phyloP scores from a whole-genome alignment of 208 protist species.

The Acanthamoeba pearcei region DNA sequence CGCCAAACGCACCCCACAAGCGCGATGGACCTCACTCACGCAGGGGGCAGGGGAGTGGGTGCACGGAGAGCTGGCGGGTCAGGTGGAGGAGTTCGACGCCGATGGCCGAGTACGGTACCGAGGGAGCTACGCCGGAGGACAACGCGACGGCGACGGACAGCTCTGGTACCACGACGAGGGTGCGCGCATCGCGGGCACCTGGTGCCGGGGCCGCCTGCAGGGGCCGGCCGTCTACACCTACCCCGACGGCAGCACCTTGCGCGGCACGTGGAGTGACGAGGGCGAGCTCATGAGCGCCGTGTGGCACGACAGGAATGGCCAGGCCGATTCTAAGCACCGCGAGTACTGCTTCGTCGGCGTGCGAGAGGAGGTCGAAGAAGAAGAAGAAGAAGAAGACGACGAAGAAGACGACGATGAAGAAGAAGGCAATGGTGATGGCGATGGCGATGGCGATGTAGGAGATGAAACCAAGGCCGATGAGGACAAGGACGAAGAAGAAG shows the following conservation, averaged over 20 bases:
- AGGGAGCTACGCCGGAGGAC: background rate
- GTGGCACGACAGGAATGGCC: background rate
- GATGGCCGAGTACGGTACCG: background rate
- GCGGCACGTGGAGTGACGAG: background rate
- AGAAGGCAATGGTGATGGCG: background rate
- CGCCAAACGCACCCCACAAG: background rate
- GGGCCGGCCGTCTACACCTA: background rate
- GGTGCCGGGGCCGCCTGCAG: background rate
- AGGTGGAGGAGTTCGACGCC: slow-evolving; percentile 22
- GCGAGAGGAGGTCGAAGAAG: background rate
- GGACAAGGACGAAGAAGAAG: background rate
- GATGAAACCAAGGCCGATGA: background rate
- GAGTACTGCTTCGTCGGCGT: background rate
- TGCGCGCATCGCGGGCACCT: background rate
- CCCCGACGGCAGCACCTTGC: background rate
- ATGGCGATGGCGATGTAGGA: background rate
- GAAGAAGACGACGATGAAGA: background rate
- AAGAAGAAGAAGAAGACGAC: background rate
- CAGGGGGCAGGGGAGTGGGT: background rate
- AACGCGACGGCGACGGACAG: background rate
- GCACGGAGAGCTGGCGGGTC: background rate
- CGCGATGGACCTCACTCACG: background rate
- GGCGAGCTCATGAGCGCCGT: background rate
- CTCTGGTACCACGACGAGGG: slow-evolving; percentile 37
- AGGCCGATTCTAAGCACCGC: background rate